Evolutionary conservation across 768 basidiomycete genomes (phyloP).

Genomic region (Agrocybe praecox): DNA sequence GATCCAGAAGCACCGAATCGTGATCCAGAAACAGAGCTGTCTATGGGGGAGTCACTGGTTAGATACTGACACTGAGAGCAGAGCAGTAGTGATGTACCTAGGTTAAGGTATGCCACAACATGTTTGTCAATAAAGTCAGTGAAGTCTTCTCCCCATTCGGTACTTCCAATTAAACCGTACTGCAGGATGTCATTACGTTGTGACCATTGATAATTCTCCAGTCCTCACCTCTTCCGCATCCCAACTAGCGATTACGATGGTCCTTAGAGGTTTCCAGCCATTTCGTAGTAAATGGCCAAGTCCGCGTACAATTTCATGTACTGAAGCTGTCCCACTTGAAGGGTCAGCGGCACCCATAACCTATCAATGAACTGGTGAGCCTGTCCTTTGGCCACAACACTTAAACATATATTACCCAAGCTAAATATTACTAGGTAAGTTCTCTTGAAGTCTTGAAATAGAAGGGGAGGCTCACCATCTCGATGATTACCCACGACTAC

Average conservation of each 20-base stretch:
- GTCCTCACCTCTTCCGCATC: conserved; percentile 67
- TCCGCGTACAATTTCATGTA: conserved; percentile 77
- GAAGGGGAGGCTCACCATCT: conserved; percentile 75
- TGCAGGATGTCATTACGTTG: conserved; percentile 1
- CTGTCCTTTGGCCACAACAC: no score
- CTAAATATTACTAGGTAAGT: conserved; percentile 24
- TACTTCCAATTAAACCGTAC: conserved; percentile 80
- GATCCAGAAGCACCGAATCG: conserved; percentile 61
- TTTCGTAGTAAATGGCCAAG: conserved; percentile 64
- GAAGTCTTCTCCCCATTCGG: conserved; percentile 96
- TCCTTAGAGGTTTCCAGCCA: conserved; percentile 86
- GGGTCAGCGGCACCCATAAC: conserved; percentile 84
- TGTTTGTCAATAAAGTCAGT: conserved; percentile 77
- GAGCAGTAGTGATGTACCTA: conserved; percentile 70
- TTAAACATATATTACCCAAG: conserved; percentile 50
- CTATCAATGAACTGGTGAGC: conserved; percentile 23
- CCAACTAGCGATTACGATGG: conserved; percentile 73
- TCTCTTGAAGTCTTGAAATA: conserved; percentile 87
- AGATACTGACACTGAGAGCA: conserved; percentile 55
- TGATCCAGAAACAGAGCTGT: conserved; percentile 45
- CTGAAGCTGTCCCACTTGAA: conserved; percentile 75
- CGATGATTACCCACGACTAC: conserved; percentile 89
- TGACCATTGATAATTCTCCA: not conserved
- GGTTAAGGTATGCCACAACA: conserved; percentile 88
- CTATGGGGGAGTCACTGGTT: conserved; percentile 7